These are phyloP conservation scores for Gossypium anomalum DNA, from an alignment of 345 rosid genomes.

Conservation along the genomic window DNA sequence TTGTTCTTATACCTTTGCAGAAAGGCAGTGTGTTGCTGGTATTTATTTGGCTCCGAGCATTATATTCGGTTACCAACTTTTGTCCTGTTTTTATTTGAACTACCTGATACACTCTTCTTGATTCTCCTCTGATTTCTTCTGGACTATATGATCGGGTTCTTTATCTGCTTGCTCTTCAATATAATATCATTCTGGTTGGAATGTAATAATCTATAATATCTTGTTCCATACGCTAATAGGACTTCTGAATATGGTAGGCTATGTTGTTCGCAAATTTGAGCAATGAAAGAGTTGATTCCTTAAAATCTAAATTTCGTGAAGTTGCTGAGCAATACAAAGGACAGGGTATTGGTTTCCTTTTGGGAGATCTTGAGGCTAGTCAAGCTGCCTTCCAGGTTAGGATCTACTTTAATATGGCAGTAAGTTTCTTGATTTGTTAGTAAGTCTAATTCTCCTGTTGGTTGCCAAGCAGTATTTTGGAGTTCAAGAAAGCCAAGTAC, in stretches of 20 bases:
- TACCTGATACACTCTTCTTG: neutral
- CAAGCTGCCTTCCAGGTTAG: conserved; percentile 87
- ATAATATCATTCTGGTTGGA: neutral
- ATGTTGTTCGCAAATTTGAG: conserved; percentile 83
- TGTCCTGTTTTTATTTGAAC: neutral
- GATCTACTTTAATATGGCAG: conserved; percentile 1
- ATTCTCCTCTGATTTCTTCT: neutral
- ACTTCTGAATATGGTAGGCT: conserved; percentile 40
- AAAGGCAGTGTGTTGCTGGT: neutral
- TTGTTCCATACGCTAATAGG: neutral
- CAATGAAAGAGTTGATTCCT: conserved; percentile 47
- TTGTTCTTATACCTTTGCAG: neutral
- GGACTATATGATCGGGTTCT: neutral
- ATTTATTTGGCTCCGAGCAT: neutral
- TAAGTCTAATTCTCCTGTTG: conserved; percentile 6
- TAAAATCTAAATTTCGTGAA: conserved; percentile 59
- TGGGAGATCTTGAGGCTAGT: conserved; percentile 83
- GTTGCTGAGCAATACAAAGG: conserved; percentile 75
- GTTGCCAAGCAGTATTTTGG: conserved; percentile 77
- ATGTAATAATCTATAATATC: neutral
- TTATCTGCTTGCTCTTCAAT: neutral
- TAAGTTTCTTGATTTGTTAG: conserved; percentile 2
- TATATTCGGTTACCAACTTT: neutral
- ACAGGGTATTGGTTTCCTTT: conserved; percentile 59
- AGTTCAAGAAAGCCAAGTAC: conserved; percentile 69